Evolutionary conservation across 768 basidiomycete genomes (phyloP).

Genomic region (Mycena epipterygia): DNA sequence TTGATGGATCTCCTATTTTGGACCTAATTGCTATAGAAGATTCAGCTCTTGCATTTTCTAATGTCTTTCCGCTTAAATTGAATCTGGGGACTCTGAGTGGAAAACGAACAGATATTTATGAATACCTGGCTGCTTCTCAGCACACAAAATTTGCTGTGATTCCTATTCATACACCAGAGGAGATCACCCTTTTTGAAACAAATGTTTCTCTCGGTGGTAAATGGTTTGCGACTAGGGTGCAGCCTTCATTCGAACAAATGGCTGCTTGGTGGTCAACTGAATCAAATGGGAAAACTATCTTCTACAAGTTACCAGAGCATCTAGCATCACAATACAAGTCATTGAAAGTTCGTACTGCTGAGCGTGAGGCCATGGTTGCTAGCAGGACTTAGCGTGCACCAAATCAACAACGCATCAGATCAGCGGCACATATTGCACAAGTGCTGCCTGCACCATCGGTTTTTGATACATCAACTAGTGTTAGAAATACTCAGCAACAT

Average conservation of each 20-base stretch:
- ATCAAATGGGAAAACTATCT: constrained; percentile 30
- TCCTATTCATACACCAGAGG: constrained; percentile 9
- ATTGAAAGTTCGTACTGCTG: neutral
- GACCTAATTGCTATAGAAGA: neutral
- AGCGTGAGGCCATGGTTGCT: neutral
- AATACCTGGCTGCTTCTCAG: constrained; percentile 14
- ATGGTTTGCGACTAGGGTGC: neutral
- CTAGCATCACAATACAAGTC: constrained; percentile 22
- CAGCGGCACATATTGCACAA: neutral
- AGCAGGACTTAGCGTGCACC: neutral
- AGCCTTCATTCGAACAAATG: constrained; percentile 23
- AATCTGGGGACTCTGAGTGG: neutral
- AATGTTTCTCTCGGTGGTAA: neutral
- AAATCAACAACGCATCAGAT: neutral
- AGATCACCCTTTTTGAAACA: neutral
- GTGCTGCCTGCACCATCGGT: neutral
- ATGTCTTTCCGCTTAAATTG: neutral
- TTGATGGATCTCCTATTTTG: neutral
- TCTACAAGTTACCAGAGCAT: constrained; percentile 36
- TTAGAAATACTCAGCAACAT: neutral
- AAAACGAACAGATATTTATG: neutral
- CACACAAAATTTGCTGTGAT: constrained; percentile 21
- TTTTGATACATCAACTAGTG: neutral
- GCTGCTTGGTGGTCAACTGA: constrained; percentile 25
- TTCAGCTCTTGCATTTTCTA: neutral